A percentile compares a stretch with the other conserved stretches of the same genome.
phyloP scores from a whole-genome alignment of 768 basidiomycete genomes.

The Astraeus odoratus region DNA sequence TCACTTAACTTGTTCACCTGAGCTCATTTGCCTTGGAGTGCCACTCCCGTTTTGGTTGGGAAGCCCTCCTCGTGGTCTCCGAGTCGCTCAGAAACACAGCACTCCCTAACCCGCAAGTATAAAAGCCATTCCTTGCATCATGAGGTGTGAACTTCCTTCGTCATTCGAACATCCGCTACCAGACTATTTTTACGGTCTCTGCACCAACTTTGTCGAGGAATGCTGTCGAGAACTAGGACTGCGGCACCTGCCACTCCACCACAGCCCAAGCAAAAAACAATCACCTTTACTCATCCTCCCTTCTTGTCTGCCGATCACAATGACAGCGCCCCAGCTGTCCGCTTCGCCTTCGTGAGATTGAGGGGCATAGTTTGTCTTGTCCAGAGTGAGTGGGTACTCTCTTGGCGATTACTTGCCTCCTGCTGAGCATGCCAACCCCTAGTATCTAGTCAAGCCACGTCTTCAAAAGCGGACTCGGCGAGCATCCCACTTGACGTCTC shows the following conservation, averaged over 20 bases:
- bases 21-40: too few species aligned
- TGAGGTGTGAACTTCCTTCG: too few species aligned
- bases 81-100: too few species aligned
- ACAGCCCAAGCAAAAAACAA: too few species aligned
- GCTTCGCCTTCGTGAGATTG: slow-evolving; percentile 34
- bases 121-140: not conserved
- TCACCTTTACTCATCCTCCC: slow-evolving; percentile 16
- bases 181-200: too few species aligned
- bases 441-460: not conserved
- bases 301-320: slow-evolving; percentile 9
- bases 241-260: not conserved
- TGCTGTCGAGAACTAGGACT: not conserved
- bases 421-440: slow-evolving; percentile 4
- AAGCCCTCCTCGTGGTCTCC: too few species aligned
- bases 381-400: slow-evolving; percentile 15
- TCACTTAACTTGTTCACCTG: too few species aligned
- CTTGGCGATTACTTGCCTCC: slow-evolving; percentile 4
- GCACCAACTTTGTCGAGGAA: too few species aligned
- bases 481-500: slow-evolving; percentile 16
- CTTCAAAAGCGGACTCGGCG: slow-evolving; percentile 7
- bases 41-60: too few species aligned
- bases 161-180: too few species aligned
- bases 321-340: slow-evolving; percentile 6
- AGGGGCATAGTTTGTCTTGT: slow-evolving; percentile 23
- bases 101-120: not conserved